phyloP scores from a whole-genome alignment of 2,329 filamentous ascomycete species.

The Aureobasidium lini region DNA sequence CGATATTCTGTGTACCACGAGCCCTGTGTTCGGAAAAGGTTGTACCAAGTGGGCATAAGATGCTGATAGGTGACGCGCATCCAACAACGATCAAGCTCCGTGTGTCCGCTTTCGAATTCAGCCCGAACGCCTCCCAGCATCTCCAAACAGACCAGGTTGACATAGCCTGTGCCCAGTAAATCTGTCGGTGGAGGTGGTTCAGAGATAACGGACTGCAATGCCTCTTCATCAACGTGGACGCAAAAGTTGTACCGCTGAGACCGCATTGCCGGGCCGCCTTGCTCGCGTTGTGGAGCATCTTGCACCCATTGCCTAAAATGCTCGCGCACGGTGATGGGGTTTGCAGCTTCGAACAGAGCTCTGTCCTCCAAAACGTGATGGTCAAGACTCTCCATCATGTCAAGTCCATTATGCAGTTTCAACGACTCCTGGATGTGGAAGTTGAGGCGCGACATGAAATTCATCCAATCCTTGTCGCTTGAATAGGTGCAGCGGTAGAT shows the following conservation, averaged over 20 bases:
- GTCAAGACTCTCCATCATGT: conserved; percentile 14
- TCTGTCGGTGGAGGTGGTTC: conserved; percentile 3
- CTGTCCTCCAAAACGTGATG: conserved; percentile 16
- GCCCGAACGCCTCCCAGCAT: background rate
- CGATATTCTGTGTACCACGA: conserved; percentile 6
- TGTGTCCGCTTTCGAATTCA: conserved; percentile 11
- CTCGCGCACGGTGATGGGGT: conserved; percentile 12
- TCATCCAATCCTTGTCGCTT: conserved; percentile 15
- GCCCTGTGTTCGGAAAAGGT: background rate
- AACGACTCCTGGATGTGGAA: conserved; percentile 5
- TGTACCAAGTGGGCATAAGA: conserved; percentile 13
- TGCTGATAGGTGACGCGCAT: conserved; percentile 12
- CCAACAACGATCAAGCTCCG: conserved; percentile 3
- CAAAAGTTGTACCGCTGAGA: conserved; percentile 17
- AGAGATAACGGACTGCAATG: conserved; percentile 14
- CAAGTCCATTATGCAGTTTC: conserved; percentile 11
- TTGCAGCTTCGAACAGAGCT: conserved; percentile 8
- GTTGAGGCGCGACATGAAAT: conserved; percentile 15
- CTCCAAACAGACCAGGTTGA: background rate
- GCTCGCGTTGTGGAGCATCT: conserved; percentile 12
- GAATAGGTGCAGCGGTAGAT: conserved; percentile 19
- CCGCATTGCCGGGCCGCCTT: conserved; percentile 5
- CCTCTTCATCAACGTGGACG: conserved; percentile 16
- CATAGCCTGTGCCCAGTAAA: background rate
- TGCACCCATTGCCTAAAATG: conserved; percentile 15